A percentile compares a stretch with the other conserved stretches of the same genome.
Evolutionary conservation across 176 grass and related monocot genomes (phyloP).

Genomic region (Eremochloa ophiuroides): DNA sequence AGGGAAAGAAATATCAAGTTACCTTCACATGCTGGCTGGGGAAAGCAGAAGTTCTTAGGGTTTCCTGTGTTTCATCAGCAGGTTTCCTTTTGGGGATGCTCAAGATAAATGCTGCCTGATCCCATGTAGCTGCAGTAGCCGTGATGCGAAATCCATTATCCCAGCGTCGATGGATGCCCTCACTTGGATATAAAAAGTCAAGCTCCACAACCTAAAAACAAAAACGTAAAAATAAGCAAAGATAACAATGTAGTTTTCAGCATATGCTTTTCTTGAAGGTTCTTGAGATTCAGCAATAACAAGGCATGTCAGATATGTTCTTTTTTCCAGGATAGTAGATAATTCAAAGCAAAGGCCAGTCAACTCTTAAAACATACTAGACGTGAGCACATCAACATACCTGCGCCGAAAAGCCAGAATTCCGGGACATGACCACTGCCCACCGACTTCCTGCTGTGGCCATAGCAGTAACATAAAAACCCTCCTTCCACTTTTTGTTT

Average conservation of each 20-base stretch:
- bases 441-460: slow-evolving; percentile 80
- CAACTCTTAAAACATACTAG: neutral
- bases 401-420: slow-evolving; percentile 86
- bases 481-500: slow-evolving; percentile 98
- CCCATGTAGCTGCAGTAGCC: slow-evolving; percentile 78
- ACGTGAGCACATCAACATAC: slow-evolving; percentile 11
- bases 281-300: slow-evolving; percentile 2
- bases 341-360: neutral
- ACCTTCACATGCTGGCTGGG: slow-evolving; percentile 97
- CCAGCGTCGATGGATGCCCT: slow-evolving; percentile 92
- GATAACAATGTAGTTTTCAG: neutral
- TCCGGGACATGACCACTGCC: slow-evolving; percentile 88
- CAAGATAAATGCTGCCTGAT: slow-evolving; percentile 75
- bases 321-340: neutral
- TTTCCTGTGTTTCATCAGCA: slow-evolving; percentile 93
- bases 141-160: slow-evolving; percentile 84
- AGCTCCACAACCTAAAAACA: slow-evolving; percentile 79
- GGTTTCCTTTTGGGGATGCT: slow-evolving; percentile 88
- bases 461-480: slow-evolving; percentile 88
- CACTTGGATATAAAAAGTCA: slow-evolving; percentile 96
- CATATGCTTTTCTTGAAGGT: neutral
- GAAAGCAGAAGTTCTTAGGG: slow-evolving; percentile 92
- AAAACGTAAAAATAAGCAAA: slow-evolving; percentile 10
- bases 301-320: neutral
- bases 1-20: slow-evolving; percentile 9